Conservation (phyloP, 2,329 filamentous ascomycete species). For the Zelopaecilomyces penicillatus region DNA sequence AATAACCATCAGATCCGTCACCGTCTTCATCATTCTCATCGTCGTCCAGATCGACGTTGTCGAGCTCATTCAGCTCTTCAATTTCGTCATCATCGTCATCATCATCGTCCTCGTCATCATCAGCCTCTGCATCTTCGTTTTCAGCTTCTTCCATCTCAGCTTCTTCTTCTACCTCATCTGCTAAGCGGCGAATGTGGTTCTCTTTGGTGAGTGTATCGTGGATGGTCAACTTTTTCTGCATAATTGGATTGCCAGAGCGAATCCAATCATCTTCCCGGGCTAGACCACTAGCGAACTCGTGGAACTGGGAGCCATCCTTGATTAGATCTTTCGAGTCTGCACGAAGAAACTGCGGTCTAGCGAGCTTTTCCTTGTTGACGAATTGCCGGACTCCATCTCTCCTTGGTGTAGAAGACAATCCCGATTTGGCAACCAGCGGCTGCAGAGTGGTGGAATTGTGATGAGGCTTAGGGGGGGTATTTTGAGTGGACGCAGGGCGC, state of each 20-base stretch:
- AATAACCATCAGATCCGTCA: conserved; percentile 59
- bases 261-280: conserved; percentile 89
- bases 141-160: conserved; percentile 67
- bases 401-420: conserved; percentile 25
- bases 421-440: conserved; percentile 12
- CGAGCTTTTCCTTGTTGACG: conserved; percentile 14
- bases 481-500: conserved; percentile 36
- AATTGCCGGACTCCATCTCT: conserved; percentile 6
- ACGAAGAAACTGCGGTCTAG: conserved; percentile 39
- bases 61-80: conserved; percentile 27
- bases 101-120: conserved; percentile 39
- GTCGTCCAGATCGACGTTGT: conserved; percentile 44
- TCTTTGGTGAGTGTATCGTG: conserved; percentile 86
- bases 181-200: conserved; percentile 75
- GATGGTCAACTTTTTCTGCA: conserved; percentile 69
- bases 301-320: conserved; percentile 59
- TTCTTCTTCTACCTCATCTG: conserved; percentile 86
- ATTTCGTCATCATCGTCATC: conserved; percentile 31
- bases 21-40: conserved; percentile 46
- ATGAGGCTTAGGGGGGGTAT: conserved; percentile 24
- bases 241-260: conserved; percentile 53
- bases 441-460: conserved; percentile 4
- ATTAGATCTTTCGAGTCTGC: conserved; percentile 42
- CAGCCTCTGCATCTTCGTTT: conserved; percentile 30
- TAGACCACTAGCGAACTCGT: conserved; percentile 83